Evolutionary conservation across 805 yeast genomes (phyloP).

Genomic region (Blastobotrys mokoenaii): DNA sequence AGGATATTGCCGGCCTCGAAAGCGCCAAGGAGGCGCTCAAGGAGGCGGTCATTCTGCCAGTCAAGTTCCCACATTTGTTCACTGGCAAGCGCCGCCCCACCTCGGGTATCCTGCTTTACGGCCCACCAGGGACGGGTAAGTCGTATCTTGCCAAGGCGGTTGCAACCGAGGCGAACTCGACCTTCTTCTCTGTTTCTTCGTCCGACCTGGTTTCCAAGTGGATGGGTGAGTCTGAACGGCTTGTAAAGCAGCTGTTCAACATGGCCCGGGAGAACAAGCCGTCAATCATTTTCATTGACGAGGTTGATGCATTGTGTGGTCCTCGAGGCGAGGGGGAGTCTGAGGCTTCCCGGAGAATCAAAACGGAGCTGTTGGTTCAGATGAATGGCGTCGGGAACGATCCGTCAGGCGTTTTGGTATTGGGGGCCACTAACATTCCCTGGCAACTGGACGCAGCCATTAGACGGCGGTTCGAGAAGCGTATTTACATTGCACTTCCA

Average conservation of each 20-base stretch:
- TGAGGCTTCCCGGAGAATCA: slow-evolving; percentile 92
- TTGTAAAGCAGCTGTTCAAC: slow-evolving; percentile 86
- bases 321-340: slow-evolving; percentile 98
- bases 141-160: slow-evolving; percentile 96
- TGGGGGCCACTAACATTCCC: slow-evolving; percentile 97
- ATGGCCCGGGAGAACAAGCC: slow-evolving; percentile 98
- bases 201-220: slow-evolving; percentile 94
- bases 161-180: slow-evolving; percentile 96
- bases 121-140: slow-evolving; percentile 98
- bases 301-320: slow-evolving; percentile 96
- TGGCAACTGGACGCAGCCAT: slow-evolving; percentile 99
- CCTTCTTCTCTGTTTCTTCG: slow-evolving; percentile 93
- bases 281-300: slow-evolving; percentile 92
- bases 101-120: slow-evolving; percentile 78
- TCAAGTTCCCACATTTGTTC: slow-evolving; percentile 89
- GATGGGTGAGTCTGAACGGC: slow-evolving; percentile 98
- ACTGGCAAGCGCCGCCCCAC: slow-evolving; percentile 92
- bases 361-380: slow-evolving; percentile 91
- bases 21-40: slow-evolving; percentile 92
- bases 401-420: slow-evolving; percentile 79
- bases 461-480: slow-evolving; percentile 88
- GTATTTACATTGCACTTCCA: slow-evolving; percentile 92
- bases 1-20: slow-evolving; percentile 92
- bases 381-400: slow-evolving; percentile 99
- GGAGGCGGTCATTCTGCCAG: slow-evolving; percentile 95